Base-by-base conservation (phyloP, 2,329 filamentous ascomycete species). In the Penicillium nordicum region DNA sequence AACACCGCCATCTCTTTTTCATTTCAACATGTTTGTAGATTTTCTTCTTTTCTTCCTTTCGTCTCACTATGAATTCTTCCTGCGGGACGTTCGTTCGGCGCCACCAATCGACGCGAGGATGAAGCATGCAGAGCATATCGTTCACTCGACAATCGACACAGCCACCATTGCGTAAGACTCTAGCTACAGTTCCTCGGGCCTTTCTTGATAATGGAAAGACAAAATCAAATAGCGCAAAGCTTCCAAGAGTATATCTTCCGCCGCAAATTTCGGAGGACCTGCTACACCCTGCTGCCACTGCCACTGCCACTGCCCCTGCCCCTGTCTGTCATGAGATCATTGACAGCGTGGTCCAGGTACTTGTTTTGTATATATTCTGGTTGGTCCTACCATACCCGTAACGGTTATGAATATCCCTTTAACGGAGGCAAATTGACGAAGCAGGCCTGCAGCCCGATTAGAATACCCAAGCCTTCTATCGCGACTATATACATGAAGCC, bases 131-230 rank as follows among this genome's bases (percentile, higher is more conserved):
- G 25, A 59, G 18, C 34, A 18, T 23, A 14, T 59, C 10, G 30
- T 55, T n/a, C 21, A 40, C 1, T 54, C 57, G 7, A 49, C 21
- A 16, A 34, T 56, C 9, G 18, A 42, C 18, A 63, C 52, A 2
- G 45, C 41, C 11, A 57, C 52, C 5, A 38, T 49, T 25, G 47
- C 57, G 10, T 61, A 53, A 29, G 23, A 29, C 16, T 21, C 32
- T 11, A 49, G 29, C 7, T 27, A 3, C 45, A 37, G 38, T 16
- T 58, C 54, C n/a, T 7, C 16, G 16, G 16, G 34, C 16, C 10
- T 36, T n/a, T 36, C 7, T 36, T 34, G 32, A 12, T 12, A 14
- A 34, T 16, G 32, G 32, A 34, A 34, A 34, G 12, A 16, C 12
- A 14, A 34, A 34, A 14, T 34, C 30, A 34, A 14, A 16, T 34